These are phyloP conservation scores for Pulveroboletus sp. DNA, from an alignment of 768 basidiomycete genomes.

Conservation along the genomic window DNA sequence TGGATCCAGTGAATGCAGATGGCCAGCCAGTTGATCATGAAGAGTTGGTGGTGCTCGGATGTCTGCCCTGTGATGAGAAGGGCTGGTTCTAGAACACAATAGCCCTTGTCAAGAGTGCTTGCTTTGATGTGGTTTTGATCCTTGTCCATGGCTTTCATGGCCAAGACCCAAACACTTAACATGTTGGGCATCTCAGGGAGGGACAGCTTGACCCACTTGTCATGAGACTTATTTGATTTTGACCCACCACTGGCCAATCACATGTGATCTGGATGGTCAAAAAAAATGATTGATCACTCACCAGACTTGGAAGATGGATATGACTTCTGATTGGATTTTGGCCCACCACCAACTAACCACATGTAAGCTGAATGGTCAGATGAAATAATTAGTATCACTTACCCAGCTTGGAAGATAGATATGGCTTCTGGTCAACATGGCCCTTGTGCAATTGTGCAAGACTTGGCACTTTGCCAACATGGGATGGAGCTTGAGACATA, in stretches of 20 bases:
- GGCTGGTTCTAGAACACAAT: slow-evolving; percentile 2
- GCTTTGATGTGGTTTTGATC: not conserved
- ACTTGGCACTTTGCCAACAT: not conserved
- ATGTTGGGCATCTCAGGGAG: not conserved
- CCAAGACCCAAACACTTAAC: not conserved
- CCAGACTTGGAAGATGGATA: too few species aligned
- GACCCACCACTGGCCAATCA: too few species aligned
- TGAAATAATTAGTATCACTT: too few species aligned
- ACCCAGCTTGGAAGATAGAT: too few species aligned
- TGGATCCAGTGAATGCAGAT: slow-evolving; percentile 1
- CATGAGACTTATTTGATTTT: too few species aligned
- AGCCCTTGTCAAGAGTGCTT: not conserved
- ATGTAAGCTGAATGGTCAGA: too few species aligned
- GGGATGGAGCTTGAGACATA: not conserved
- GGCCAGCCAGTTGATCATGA: slow-evolving; percentile 10
- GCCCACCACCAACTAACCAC: too few species aligned
- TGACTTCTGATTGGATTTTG: too few species aligned
- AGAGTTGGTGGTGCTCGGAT: not conserved
- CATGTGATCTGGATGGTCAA: too few species aligned
- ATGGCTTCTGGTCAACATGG: too few species aligned
- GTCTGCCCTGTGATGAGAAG: not conserved
- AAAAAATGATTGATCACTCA: too few species aligned
- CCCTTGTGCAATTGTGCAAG: too few species aligned
- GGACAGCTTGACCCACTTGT: not conserved
- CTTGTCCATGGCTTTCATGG: not conserved